Base-by-base conservation (phyloP, 2,329 filamentous ascomycete genomes). In the Penicillium sp. region DNA sequence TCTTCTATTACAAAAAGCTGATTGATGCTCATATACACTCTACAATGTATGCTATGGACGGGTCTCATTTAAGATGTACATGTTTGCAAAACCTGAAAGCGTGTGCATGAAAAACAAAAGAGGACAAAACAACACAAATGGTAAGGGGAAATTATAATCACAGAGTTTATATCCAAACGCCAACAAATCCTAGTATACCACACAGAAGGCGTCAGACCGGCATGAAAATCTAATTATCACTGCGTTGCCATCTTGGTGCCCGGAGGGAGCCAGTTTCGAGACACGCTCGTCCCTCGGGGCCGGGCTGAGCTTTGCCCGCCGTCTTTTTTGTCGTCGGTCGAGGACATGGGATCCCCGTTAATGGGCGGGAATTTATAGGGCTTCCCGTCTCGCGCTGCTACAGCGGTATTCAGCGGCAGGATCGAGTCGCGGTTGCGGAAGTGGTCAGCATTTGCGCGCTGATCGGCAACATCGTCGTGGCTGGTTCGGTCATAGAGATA, bases 401-500 rank as follows among this genome's bases (percentile, higher is more conserved):
- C 40, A 64, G 70, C 50, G 58, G 69, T 59, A 71, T 78, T 66
- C 77, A 92, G 75, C 1, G 91, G 91, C 26, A 96, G 77, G 16
- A 96, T 71, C 1, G 86, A 78, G 9, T 81, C 79, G 33, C 79
- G 77, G 24, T 81, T 81, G 66, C 90, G 83, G 65, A 86, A 83
- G 63, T 88, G 86, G 61, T 82, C 74, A 7, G 79, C 74, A 57
- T 80, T 80, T 3, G 90, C 91, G 62, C 87, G 87, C 63, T 88
- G 86, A 69, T 97, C 92, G 33, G 90, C 91, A 70, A 92, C 92
- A 67, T 90, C 91, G 63, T 88, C 88, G 68, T 95, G 88, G 66
- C 86, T 92, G 18, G 91, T 96, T 59, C 94, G 87, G 73, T 99
- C 94, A 73, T 99, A 99, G 42, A 99, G 82, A 70, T 97, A 99